phyloP scores from a whole-genome alignment of 1,284 basidiomycete species.

The Exsudoporus floridanus region DNA sequence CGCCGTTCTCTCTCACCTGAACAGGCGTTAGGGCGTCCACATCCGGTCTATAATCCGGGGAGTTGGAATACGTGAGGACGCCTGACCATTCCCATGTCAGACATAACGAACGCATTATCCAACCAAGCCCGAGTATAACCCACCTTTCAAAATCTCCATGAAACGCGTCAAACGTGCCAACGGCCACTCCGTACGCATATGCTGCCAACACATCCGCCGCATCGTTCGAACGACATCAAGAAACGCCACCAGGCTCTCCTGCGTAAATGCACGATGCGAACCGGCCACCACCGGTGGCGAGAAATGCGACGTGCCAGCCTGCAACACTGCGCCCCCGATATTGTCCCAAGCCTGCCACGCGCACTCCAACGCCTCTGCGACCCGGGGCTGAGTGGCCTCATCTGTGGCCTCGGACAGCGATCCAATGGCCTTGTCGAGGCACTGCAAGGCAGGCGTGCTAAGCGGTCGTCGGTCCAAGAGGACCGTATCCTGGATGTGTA shows the following conservation, averaged over 20 bases:
- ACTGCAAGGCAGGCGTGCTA: conserved; percentile 77
- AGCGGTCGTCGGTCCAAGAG: conserved; percentile 66
- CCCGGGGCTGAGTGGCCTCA: conserved; percentile 43
- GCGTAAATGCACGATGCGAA: conserved; percentile 63
- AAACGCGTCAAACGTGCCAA: conserved; percentile 63
- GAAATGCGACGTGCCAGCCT: conserved; percentile 23
- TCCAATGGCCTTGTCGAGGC: conserved; percentile 75
- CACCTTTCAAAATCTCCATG: conserved; percentile 76
- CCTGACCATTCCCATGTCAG: conserved; percentile 40
- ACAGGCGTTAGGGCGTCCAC: conserved; percentile 82
- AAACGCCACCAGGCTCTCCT: conserved; percentile 83
- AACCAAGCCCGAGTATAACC: conserved; percentile 21
- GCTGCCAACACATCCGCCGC: conserved; percentile 47
- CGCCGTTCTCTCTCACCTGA: conserved; percentile 50
- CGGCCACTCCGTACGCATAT: conserved; percentile 61
- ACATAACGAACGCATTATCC: not conserved
- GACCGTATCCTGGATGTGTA: conserved; percentile 68
- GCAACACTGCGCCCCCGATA: conserved; percentile 59
- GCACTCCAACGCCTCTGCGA: conserved; percentile 53
- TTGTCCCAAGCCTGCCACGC: conserved; percentile 72
- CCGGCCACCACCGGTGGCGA: conserved; percentile 18
- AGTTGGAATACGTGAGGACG: conserved; percentile 77
- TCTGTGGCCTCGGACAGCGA: conserved; percentile 45
- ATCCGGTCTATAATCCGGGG: conserved; percentile 86
- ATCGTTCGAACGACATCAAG: conserved; percentile 69